Evolutionary conservation across 2,329 filamentous ascomycete species (phyloP).

Genomic region (Periconia macrospinosa): DNA sequence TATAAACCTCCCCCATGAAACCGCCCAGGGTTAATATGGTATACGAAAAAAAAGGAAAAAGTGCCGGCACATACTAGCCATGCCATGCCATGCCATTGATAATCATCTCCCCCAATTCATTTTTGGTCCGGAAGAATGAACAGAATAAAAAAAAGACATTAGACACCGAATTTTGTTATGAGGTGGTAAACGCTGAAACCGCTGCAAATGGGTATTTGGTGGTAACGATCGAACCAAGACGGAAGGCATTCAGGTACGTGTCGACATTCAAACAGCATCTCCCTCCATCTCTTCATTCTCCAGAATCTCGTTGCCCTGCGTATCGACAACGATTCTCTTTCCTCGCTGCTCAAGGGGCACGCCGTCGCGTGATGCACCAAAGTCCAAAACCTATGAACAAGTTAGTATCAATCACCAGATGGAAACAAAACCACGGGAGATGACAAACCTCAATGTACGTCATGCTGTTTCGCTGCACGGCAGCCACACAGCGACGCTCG

Average conservation of each 20-base stretch:
- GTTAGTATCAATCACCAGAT: constrained; percentile 35
- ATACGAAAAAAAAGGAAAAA: constrained; percentile 5
- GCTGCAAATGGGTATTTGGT: constrained; percentile 6
- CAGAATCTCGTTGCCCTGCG: constrained; percentile 39
- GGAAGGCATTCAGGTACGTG: neutral
- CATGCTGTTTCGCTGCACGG: constrained; percentile 86
- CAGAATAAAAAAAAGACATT: constrained; percentile 1
- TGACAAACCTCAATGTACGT: constrained; percentile 88
- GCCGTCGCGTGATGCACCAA: constrained; percentile 90
- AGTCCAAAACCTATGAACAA: constrained; percentile 80
- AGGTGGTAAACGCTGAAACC: constrained; percentile 7
- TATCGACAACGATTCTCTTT: constrained; percentile 66
- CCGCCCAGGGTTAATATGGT: constrained; percentile 11
- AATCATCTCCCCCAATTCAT: neutral
- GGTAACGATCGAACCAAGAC: constrained; percentile 16
- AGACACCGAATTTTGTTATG: neutral
- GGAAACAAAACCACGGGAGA: neutral
- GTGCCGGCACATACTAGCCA: constrained; percentile 1
- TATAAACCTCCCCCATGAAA: constrained; percentile 14
- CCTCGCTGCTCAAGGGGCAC: constrained; percentile 76
- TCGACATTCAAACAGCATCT: constrained; percentile 12
- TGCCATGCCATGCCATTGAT: neutral
- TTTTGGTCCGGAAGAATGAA: neutral
- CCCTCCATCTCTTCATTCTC: constrained; percentile 29
- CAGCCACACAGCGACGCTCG: constrained; percentile 89